Percentiles rank a stretch among this genome's conserved stretches.
Evolutionary conservation across 352 stramenopile species (phyloP).

Genomic region (Phytopythium ostracodes): DNA sequence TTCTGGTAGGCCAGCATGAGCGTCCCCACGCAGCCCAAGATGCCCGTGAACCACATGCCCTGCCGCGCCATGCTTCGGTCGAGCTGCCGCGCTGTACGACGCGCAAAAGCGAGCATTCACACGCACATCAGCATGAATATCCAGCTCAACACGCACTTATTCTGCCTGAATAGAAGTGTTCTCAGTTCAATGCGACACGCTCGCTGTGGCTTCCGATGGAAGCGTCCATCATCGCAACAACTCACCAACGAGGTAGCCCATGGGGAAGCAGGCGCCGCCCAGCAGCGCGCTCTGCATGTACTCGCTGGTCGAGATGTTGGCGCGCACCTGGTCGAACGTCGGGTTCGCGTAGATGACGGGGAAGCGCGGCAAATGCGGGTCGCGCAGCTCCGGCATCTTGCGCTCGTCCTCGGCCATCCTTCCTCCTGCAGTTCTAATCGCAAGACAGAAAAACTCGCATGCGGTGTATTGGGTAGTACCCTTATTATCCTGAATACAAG

Average conservation of each 20-base stretch:
- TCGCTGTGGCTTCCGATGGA: neutral
- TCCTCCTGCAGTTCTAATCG: neutral
- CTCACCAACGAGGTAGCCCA: constrained; percentile 72
- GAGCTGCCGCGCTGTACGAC: constrained; percentile 44
- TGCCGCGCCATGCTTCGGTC: constrained; percentile 53
- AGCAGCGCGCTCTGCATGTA: constrained; percentile 50
- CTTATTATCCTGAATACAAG: neutral
- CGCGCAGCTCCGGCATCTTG: constrained; percentile 36
- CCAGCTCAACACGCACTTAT: neutral
- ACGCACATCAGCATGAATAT: neutral
- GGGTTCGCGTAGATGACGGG: constrained; percentile 78
- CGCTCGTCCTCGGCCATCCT: constrained; percentile 21
- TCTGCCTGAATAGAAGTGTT: too few relatives aligned
- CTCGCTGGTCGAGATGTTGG: constrained; percentile 54
- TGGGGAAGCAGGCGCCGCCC: constrained; percentile 56
- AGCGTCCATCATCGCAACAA: constrained; percentile 1
- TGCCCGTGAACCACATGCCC: constrained; percentile 73
- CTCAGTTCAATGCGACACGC: neutral
- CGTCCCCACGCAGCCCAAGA: constrained; percentile 57
- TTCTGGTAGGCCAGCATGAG: constrained; percentile 76
- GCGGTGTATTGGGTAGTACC: neutral
- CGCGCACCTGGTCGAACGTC: constrained; percentile 57
- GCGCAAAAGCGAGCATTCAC: neutral
- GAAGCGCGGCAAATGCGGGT: constrained; percentile 62
- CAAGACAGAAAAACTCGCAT: neutral